phyloP scores from a whole-genome alignment of 768 basidiomycete genomes.

The Pleurotus cornucopiae region DNA sequence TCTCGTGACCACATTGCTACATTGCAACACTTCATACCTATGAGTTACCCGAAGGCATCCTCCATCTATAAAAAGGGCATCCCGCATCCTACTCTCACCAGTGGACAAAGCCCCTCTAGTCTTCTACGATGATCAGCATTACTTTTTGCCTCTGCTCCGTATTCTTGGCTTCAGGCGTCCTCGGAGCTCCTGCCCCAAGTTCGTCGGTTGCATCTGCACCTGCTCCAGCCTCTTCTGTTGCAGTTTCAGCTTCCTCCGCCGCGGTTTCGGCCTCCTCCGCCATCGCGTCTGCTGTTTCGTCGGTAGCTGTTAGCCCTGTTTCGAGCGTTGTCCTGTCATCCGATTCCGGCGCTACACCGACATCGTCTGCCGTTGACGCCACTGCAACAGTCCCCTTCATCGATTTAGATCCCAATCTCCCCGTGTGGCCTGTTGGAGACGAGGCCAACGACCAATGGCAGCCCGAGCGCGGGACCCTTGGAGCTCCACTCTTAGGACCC shows the following conservation, averaged over 20 bases:
- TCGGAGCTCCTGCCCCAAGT: constrained; percentile 22
- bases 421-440: constrained; percentile 26
- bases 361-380: constrained; percentile 22
- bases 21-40: no score
- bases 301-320: constrained; percentile 11
- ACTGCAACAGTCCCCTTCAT: constrained; percentile 41
- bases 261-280: constrained; percentile 13
- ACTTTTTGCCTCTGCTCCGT: constrained; percentile 30
- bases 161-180: constrained; percentile 23
- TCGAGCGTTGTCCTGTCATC: not conserved
- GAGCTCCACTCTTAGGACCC: constrained; percentile 39
- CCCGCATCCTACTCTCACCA: not conserved
- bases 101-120: constrained; percentile 2
- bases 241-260: constrained; percentile 14
- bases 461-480: constrained; percentile 34
- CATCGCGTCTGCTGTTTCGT: constrained; percentile 14
- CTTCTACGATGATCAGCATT: constrained; percentile 30
- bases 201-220: constrained; percentile 15
- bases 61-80: constrained; percentile 9
- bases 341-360: constrained; percentile 9
- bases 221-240: constrained; percentile 9
- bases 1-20: not conserved
- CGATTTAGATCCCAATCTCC: constrained; percentile 38
- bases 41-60: not conserved
- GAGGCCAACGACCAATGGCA: constrained; percentile 18